Evolutionary conservation across 176 grass and related monocot genomes (phyloP).

Genomic region (Rhynchospora pubera): DNA sequence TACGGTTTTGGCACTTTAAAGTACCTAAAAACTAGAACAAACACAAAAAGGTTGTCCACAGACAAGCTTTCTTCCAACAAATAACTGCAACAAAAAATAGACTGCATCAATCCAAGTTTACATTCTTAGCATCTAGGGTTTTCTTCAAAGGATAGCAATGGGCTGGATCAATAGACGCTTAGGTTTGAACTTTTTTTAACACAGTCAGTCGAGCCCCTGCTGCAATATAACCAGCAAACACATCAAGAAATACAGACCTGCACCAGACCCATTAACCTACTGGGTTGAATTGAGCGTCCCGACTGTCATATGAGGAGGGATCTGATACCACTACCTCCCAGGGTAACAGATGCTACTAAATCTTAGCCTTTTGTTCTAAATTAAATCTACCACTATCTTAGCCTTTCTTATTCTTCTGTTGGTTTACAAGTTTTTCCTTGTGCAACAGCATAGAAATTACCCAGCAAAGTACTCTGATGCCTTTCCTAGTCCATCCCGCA

Average conservation of each 20-base stretch:
- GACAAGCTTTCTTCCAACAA: constrained; percentile 95
- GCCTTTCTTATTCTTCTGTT: neutral
- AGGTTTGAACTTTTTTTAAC: neutral
- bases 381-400: too few relatives aligned
- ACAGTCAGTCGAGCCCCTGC: neutral
- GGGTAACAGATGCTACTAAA: too few relatives aligned
- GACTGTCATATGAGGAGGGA: neutral
- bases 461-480: constrained; percentile 93
- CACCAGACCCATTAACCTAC: neutral
- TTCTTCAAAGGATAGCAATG: neutral
- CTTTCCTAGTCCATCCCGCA: constrained; percentile 59
- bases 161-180: neutral
- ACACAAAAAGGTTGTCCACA: constrained; percentile 99
- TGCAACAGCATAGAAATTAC: constrained; percentile 31
- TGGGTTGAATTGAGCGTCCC: neutral
- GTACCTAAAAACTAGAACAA: constrained; percentile 89
- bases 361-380: too few relatives aligned
- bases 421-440: neutral
- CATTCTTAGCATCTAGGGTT: neutral
- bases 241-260: neutral
- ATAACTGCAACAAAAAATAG: constrained; percentile 50
- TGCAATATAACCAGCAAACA: neutral
- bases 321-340: neutral
- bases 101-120: neutral
- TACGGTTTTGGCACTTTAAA: constrained; percentile 80